Base-by-base conservation (phyloP, 2,329 filamentous ascomycete species). In the Pseudogymnoascus sp. region DNA sequence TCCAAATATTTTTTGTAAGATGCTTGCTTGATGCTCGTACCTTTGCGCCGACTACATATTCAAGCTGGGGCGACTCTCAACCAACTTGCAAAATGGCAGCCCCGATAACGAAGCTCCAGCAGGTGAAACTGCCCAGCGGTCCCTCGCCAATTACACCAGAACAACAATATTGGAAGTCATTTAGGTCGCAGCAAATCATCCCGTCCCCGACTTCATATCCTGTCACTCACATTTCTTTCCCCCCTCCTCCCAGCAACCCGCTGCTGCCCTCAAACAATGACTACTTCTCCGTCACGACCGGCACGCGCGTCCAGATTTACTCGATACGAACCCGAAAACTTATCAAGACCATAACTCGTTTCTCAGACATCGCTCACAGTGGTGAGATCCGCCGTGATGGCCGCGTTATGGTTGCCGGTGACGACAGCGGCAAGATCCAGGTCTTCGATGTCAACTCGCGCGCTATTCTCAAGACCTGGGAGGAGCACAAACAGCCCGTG, bases 101-200 rank as follows among this genome's bases (percentile, higher is more conserved):
- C 23, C 70, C 68, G 23, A 62, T 72, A 52, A 64, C 63, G 61
- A 71, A 70, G 63, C 69, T 73, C 62, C 71, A 70, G 63, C 88
- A 88, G 75, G 80, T 96, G 72, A 96, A 91, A 81, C 84, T 96
- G 72, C 87, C 93, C 63, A 84, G 89, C 66, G 90, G 91, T 60
- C 92, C 92, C 63, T 88, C 89, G 41, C 88, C 91, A 61, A 78
- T 93, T 58, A 96, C 93, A 5, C 88, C 93, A 33, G 95, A 99
- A 79, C 93, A 97, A 78, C 85, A 88, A 68, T 97, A 97, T 81
- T 99, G 96, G 96, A 89, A 89, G 73, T 88, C 89, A 11, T 99
- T 99, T 81, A 92, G 91, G 78, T 95, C 93, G 69, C 90, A 93
- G 68, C 86, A 96, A 63, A 87, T 93, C 65, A 87, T 97, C 65